Conservation (phyloP, 176 grass and related monocot genomes). For the Oryza longistaminata region DNA sequence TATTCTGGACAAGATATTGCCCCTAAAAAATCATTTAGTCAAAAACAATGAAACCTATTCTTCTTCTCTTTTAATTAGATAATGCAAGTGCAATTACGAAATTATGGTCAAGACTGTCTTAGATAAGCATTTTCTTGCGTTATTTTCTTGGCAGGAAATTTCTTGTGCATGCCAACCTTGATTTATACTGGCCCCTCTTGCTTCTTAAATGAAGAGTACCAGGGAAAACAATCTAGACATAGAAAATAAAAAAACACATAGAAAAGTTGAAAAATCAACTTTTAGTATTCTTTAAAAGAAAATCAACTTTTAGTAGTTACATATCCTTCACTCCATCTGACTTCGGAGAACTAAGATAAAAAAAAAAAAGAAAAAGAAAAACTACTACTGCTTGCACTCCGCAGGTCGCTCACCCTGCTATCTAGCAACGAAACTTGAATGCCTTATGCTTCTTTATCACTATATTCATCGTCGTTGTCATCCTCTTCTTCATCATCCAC, state of each 20-base stretch:
- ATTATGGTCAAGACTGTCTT: neutral
- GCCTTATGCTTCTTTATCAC: neutral
- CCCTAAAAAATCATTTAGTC: neutral
- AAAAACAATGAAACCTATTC: neutral
- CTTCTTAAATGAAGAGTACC: neutral
- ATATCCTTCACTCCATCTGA: neutral
- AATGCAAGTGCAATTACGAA: neutral
- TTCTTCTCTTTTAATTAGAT: neutral
- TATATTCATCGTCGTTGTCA: conserved; percentile 26
- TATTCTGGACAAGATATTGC: neutral
- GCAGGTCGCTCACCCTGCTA: conserved; percentile 42
- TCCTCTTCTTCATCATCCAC: conserved; percentile 48
- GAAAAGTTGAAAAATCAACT: too few relatives aligned
- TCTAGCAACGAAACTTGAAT: neutral
- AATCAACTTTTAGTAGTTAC: neutral
- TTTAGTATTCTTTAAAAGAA: too few relatives aligned
- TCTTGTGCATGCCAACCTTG: neutral
- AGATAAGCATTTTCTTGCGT: neutral
- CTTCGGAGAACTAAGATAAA: too few relatives aligned
- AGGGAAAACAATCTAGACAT: neutral
- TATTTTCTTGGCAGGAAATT: neutral
- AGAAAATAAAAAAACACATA: neutral
- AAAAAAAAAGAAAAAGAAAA: too few relatives aligned
- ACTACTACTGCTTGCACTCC: conserved; percentile 25
- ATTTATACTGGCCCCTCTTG: neutral